Conservation (phyloP, 2,329 filamentous ascomycete species). For the Pseudogymnoascus sp. region DNA sequence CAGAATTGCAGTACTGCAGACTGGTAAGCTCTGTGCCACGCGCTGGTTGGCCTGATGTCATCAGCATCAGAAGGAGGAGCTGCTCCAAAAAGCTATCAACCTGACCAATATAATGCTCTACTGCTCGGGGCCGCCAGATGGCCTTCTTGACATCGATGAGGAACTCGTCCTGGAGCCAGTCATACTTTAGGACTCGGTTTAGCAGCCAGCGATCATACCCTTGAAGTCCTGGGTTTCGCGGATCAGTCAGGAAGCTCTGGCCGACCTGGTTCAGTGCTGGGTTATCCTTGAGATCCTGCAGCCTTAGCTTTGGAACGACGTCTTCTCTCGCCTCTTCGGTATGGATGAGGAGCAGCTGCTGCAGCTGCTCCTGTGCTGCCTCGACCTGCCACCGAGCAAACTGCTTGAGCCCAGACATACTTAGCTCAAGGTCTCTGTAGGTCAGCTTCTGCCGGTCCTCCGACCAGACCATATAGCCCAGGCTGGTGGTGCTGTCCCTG, state of each 20-base stretch:
- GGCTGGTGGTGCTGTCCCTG: slow-evolving; percentile 10
- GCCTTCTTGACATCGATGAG: background rate
- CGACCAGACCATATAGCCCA: slow-evolving; percentile 13
- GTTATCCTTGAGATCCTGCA: slow-evolving; percentile 11
- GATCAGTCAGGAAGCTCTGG: too few relatives aligned
- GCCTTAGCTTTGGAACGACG: background rate
- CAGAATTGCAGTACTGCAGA: slow-evolving; percentile 9
- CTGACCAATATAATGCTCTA: slow-evolving; percentile 10
- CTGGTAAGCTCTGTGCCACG: slow-evolving; percentile 11
- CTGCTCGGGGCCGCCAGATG: background rate
- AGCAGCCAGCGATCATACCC: too few relatives aligned
- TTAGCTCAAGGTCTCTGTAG: slow-evolving; percentile 15
- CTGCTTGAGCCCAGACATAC: slow-evolving; percentile 1
- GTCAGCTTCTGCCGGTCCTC: slow-evolving; percentile 12
- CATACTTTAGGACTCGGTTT: too few relatives aligned
- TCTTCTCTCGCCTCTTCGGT: background rate
- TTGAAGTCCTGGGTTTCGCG: too few relatives aligned
- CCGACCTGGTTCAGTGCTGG: too few relatives aligned
- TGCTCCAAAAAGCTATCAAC: slow-evolving; percentile 6
- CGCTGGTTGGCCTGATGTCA: background rate
- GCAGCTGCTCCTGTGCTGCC: slow-evolving; percentile 7
- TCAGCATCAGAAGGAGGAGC: background rate
- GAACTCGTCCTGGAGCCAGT: background rate
- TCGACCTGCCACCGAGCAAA: slow-evolving; percentile 9
- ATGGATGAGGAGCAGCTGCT: slow-evolving; percentile 4